A percentile compares a stretch with the other conserved stretches of the same genome.
Conservation (phyloP, 257 asterid species). For the Solanum boliviense region DNA sequence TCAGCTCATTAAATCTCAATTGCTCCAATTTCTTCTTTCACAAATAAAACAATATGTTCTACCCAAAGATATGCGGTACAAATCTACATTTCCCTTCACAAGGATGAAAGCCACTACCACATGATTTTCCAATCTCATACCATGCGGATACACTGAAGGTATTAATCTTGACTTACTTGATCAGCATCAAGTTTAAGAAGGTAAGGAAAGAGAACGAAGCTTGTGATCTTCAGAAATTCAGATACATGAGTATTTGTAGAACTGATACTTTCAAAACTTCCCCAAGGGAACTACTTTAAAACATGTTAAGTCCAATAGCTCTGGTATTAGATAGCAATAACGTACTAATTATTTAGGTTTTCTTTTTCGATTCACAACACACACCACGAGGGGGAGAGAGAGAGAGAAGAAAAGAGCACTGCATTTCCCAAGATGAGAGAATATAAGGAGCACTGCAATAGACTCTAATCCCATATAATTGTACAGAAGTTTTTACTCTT, state of each 20-base stretch:
- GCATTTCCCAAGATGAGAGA: neutral
- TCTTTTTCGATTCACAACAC: neutral
- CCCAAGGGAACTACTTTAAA: neutral
- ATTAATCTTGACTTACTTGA: neutral
- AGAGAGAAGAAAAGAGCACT: neutral
- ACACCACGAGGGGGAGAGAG: neutral
- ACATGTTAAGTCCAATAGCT: neutral
- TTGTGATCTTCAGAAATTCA: neutral
- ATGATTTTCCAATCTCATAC: neutral
- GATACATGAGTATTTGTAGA: neutral
- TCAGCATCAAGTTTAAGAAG: neutral
- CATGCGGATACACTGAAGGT: neutral
- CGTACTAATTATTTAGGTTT: neutral
- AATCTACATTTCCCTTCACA: neutral
- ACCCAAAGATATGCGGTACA: neutral
- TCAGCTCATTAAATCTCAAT: neutral
- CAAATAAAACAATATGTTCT: neutral
- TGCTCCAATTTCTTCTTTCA: neutral
- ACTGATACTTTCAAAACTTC: neutral
- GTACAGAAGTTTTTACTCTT: neutral
- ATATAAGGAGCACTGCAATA: neutral
- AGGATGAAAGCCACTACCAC: neutral
- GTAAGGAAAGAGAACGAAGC: neutral
- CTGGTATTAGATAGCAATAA: neutral
- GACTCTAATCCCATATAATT: neutral